Percentiles rank a stretch among this genome's conserved stretches.
Conservation (phyloP, 306 rosid genomes). For the Herpetospermum pedunculosum region DNA sequence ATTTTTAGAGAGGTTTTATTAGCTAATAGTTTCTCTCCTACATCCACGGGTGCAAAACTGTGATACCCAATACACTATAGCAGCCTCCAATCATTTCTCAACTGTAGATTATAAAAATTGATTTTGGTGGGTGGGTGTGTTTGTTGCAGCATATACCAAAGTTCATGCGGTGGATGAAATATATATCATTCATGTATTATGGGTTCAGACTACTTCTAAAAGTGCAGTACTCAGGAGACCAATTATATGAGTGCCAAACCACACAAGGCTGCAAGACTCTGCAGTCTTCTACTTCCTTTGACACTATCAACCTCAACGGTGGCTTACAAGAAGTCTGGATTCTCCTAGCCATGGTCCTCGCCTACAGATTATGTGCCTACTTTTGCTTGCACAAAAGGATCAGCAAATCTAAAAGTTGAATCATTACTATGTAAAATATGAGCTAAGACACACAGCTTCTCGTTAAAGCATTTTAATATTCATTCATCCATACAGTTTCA, state of each 20-base stretch:
- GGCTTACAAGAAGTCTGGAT: slow-evolving; percentile 70
- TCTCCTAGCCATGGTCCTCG: slow-evolving; percentile 58
- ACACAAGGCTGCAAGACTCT: slow-evolving; percentile 52
- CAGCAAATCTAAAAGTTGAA: slow-evolving; percentile 23
- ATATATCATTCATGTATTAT: slow-evolving; percentile 74
- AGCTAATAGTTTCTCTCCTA: no score
- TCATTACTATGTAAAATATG: background rate
- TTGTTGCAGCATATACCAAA: slow-evolving; percentile 92
- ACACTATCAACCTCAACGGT: slow-evolving; percentile 55
- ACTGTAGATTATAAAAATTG: no score
- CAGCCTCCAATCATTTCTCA: no score
- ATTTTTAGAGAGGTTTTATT: background rate
- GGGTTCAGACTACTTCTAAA: slow-evolving; percentile 78
- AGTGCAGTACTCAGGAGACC: slow-evolving; percentile 80
- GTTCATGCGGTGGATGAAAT: slow-evolving; percentile 84
- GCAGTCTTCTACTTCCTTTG: slow-evolving; percentile 74
- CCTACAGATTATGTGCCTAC: slow-evolving; percentile 60
- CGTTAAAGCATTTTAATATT: background rate
- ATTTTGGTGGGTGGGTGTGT: no score
- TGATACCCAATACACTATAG: no score
- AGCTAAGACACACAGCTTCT: background rate
- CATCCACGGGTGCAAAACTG: no score
- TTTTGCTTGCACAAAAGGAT: slow-evolving; percentile 52
- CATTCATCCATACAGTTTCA: background rate
- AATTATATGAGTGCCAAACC: slow-evolving; percentile 65